Evolutionary conservation across 192 early-diverging fungal species (phyloP).

Genomic region (Spizellomyces punctatus): DNA sequence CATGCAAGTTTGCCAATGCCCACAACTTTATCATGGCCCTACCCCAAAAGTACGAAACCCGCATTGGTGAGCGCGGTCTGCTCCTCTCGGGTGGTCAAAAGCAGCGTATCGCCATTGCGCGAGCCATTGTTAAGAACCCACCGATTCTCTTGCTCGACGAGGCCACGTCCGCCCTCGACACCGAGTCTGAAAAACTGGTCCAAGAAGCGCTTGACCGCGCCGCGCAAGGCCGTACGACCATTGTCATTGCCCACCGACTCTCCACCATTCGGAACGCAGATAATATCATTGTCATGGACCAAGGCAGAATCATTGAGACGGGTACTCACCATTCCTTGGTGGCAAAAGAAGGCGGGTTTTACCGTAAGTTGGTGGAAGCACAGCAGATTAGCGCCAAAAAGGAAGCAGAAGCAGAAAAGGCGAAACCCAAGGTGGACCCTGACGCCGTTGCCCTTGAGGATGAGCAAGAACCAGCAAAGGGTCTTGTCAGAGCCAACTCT

Average conservation of each 20-base stretch:
- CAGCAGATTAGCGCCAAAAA: conserved; percentile 57
- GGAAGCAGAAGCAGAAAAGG: conserved; percentile 6
- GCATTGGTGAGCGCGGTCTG: conserved; percentile 73
- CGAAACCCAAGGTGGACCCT: conserved; percentile 16
- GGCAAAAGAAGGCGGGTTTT: conserved; percentile 54
- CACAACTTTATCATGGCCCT: conserved; percentile 85
- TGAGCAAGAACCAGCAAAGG: conserved; percentile 19
- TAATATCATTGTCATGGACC: conserved; percentile 80
- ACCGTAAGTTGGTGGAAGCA: conserved; percentile 67
- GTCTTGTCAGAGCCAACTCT: conserved; percentile 13
- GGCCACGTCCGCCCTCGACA: conserved; percentile 85
- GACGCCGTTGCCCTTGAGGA: conserved; percentile 17
- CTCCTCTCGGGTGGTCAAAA: conserved; percentile 90
- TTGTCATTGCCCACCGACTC: conserved; percentile 87
- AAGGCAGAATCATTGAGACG: conserved; percentile 56
- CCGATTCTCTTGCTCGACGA: conserved; percentile 86
- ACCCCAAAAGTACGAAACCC: conserved; percentile 80
- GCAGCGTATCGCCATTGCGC: conserved; percentile 89
- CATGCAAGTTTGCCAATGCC: conserved; percentile 65
- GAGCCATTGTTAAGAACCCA: conserved; percentile 87
- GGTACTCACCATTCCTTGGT: conserved; percentile 83
- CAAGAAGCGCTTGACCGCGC: conserved; percentile 83
- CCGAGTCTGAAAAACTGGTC: conserved; percentile 51
- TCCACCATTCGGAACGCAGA: conserved; percentile 82
- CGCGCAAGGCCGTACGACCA: conserved; percentile 73